These are phyloP conservation scores for Zarea fungicola DNA, from an alignment of 2,329 filamentous ascomycete genomes.

Conservation along the genomic window DNA sequence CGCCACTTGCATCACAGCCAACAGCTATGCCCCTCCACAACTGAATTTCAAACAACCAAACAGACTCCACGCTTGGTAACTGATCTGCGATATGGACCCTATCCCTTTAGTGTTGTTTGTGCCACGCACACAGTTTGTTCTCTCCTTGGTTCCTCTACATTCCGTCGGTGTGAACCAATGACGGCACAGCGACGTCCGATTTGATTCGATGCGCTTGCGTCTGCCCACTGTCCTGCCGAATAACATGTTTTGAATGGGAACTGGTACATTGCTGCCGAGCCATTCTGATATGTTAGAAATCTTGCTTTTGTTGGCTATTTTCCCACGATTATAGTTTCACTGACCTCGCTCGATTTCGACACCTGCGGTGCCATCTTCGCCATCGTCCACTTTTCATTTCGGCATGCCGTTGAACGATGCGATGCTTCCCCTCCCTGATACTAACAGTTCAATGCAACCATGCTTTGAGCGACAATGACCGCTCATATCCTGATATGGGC, in stretches of 20 bases:
- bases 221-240: too few relatives aligned
- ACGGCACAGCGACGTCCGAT: conserved; percentile 1
- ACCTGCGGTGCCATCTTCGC: not conserved
- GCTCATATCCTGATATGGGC: too few relatives aligned
- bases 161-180: not conserved
- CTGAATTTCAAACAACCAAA: not conserved
- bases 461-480: too few relatives aligned
- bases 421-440: not conserved
- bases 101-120: too few relatives aligned
- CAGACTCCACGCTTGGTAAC: not conserved
- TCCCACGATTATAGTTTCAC: too few relatives aligned
- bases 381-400: conserved; percentile 1
- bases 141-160: too few relatives aligned
- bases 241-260: too few relatives aligned
- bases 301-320: not conserved
- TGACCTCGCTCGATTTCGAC: conserved; percentile 1
- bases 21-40: not conserved
- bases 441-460: too few relatives aligned
- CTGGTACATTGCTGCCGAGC: too few relatives aligned
- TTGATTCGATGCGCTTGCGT: too few relatives aligned
- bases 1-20: conserved; percentile 10
- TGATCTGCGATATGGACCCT: conserved; percentile 1
- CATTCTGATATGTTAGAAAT: conserved; percentile 6
- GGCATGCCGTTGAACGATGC: not conserved
- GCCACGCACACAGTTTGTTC: too few relatives aligned